A percentile compares a stretch with the other conserved stretches of the same genome.
Evolutionary conservation across 2,329 filamentous ascomycete genomes (phyloP).

Genomic region (Fusarium vanettenii): DNA sequence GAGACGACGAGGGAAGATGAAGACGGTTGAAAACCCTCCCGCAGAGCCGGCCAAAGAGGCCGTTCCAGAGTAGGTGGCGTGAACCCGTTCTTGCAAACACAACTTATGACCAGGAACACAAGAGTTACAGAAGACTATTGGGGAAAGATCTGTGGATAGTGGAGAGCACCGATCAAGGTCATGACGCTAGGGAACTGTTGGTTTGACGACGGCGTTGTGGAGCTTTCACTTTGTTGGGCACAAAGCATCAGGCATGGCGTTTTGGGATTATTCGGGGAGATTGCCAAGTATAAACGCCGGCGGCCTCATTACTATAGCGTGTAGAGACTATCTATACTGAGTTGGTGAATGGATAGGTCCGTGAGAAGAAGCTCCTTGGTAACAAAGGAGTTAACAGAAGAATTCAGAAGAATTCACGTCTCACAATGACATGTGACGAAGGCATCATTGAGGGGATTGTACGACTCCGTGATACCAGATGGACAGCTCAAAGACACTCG

Average conservation of each 20-base stretch:
- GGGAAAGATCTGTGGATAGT: background rate
- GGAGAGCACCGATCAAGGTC: constrained; percentile 15
- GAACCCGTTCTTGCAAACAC: background rate
- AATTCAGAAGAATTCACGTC: background rate
- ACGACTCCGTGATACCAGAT: background rate
- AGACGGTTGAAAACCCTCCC: constrained; percentile 47
- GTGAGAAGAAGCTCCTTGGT: constrained; percentile 6
- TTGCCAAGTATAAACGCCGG: constrained; percentile 11
- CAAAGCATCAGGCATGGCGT: constrained; percentile 37
- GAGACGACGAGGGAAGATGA: constrained; percentile 57
- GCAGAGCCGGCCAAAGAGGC: constrained; percentile 43
- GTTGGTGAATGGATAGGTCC: constrained; percentile 3
- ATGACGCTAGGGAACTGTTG: constrained; percentile 11
- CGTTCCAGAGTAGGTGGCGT: constrained; percentile 28
- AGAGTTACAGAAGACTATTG: background rate
- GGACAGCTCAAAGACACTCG: background rate
- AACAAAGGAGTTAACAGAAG: background rate
- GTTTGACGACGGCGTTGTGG: constrained; percentile 37
- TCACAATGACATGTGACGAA: constrained; percentile 6
- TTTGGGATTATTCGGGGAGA: constrained; percentile 24
- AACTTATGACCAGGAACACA: constrained; percentile 8
- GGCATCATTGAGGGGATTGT: constrained; percentile 12
- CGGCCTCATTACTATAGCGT: constrained; percentile 12
- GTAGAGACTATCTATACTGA: constrained; percentile 5
- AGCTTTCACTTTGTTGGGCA: constrained; percentile 34